A percentile compares a stretch with the other conserved stretches of the same genome.
Evolutionary conservation across 371 early-diverging fungal species (phyloP).

Genomic region (Syncephalastrum contaminatum): DNA sequence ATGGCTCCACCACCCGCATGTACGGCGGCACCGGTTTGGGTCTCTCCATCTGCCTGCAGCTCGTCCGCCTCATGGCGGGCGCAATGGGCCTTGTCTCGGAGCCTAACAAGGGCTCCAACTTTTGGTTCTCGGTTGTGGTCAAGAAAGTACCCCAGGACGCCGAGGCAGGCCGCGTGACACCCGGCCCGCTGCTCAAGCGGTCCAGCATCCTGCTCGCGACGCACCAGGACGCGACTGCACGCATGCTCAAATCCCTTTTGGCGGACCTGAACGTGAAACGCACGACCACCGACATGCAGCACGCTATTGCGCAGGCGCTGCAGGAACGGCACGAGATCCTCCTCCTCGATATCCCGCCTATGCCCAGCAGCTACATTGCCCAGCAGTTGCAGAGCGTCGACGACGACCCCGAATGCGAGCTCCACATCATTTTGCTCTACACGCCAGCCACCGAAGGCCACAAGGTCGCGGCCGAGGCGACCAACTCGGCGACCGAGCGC

Average conservation of each 20-base stretch:
- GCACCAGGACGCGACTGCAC: slow-evolving; percentile 30
- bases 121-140: slow-evolving; percentile 52
- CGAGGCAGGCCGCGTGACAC: slow-evolving; percentile 11
- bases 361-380: slow-evolving; percentile 32
- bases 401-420: slow-evolving; percentile 45
- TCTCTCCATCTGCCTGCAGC: slow-evolving; percentile 55
- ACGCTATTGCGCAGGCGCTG: slow-evolving; percentile 39
- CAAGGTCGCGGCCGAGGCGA: slow-evolving; percentile 42
- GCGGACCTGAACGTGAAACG: slow-evolving; percentile 30
- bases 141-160: slow-evolving; percentile 25
- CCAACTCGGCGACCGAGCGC: slow-evolving; percentile 38
- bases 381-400: slow-evolving; percentile 45
- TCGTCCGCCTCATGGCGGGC: slow-evolving; percentile 62
- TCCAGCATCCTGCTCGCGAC: slow-evolving; percentile 41
- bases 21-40: slow-evolving; percentile 71
- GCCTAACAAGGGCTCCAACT: slow-evolving; percentile 55
- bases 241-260: slow-evolving; percentile 37
- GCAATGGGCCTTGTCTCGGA: slow-evolving; percentile 50
- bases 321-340: slow-evolving; percentile 41
- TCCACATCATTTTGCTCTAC: slow-evolving; percentile 43
- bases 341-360: slow-evolving; percentile 44
- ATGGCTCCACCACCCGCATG: slow-evolving; percentile 54
- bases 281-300: slow-evolving; percentile 30
- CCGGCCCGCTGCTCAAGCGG: slow-evolving; percentile 17
- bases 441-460: slow-evolving; percentile 49